These are phyloP conservation scores for Neurospora sp. DNA, from an alignment of 495 filamentous ascomycete genomes.

Conservation along the genomic window DNA sequence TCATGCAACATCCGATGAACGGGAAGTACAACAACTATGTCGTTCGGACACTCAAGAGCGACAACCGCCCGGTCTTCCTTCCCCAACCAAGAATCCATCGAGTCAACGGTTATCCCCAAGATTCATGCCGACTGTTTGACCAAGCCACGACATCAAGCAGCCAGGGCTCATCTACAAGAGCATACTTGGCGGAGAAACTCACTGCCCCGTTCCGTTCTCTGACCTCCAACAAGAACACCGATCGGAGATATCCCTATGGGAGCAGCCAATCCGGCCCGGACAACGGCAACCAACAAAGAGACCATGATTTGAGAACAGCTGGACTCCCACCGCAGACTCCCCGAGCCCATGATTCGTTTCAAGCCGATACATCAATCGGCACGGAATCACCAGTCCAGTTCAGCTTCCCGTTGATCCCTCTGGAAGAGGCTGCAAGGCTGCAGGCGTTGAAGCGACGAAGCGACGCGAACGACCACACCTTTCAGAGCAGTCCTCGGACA, in stretches of 20 bases:
- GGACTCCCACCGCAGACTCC: not conserved
- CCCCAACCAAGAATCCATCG: slow-evolving; percentile 16
- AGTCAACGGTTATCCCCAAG: slow-evolving; percentile 19
- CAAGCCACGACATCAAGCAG: slow-evolving; percentile 4
- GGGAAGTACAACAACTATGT: slow-evolving; percentile 1
- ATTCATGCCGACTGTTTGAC: slow-evolving; percentile 14
- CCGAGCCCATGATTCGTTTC: not conserved
- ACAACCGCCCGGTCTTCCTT: slow-evolving; percentile 16
- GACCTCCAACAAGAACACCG: slow-evolving; percentile 1
- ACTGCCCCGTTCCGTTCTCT: slow-evolving; percentile 14
- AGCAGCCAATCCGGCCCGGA: not conserved
- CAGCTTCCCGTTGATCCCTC: slow-evolving; percentile 15
- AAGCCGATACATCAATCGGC: not conserved
- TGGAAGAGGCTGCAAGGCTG: slow-evolving; percentile 16
- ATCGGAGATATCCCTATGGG: slow-evolving; percentile 3
- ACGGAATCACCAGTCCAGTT: slow-evolving; percentile 11
- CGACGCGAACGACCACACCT: slow-evolving; percentile 12
- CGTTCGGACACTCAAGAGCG: slow-evolving; percentile 12
- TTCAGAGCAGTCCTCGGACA: slow-evolving; percentile 7
- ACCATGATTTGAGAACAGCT: not conserved
- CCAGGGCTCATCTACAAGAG: slow-evolving; percentile 4
- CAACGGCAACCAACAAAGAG: not conserved
- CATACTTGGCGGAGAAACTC: slow-evolving; percentile 12
- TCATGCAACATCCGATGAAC: slow-evolving; percentile 15
- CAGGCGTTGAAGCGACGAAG: slow-evolving; percentile 9